A percentile compares a stretch with the other conserved stretches of the same genome.
These are phyloP conservation scores for Caryopteris hybrid DNA, from an alignment of 305 asterid genomes.

Conservation along the genomic window DNA sequence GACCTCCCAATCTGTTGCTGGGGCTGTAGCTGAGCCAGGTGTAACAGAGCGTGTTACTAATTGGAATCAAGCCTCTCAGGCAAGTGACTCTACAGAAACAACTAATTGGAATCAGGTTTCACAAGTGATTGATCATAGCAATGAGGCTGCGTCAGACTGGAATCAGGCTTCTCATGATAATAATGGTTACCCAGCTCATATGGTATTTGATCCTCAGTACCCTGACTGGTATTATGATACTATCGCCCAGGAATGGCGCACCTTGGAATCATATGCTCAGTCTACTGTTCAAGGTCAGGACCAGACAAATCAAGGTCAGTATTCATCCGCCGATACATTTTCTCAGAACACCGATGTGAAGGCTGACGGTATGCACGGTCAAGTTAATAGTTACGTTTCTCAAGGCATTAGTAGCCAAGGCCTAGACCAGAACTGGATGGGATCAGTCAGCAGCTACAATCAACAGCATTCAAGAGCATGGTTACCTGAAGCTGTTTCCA, in stretches of 20 bases:
- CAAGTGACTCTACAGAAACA: slow-evolving; percentile 27
- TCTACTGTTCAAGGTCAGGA: slow-evolving; percentile 41
- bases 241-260: slow-evolving; percentile 65
- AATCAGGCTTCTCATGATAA: slow-evolving; percentile 49
- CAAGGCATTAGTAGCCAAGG: slow-evolving; percentile 44
- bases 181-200: slow-evolving; percentile 75
- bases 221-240: slow-evolving; percentile 95
- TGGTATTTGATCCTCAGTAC: slow-evolving; percentile 90
- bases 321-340: slow-evolving; percentile 27
- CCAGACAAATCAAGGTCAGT: slow-evolving; percentile 45
- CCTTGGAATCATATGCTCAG: slow-evolving; percentile 57
- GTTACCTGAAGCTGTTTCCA: slow-evolving; percentile 39
- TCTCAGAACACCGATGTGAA: slow-evolving; percentile 36
- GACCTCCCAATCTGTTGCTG: slow-evolving; percentile 51
- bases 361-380: slow-evolving; percentile 24
- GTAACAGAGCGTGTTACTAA: slow-evolving; percentile 48
- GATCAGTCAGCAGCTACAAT: slow-evolving; percentile 41
- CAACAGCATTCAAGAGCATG: slow-evolving; percentile 39
- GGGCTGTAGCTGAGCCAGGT: slow-evolving; percentile 50
- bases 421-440: slow-evolving; percentile 45
- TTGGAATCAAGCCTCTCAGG: slow-evolving; percentile 55
- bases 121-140: slow-evolving; percentile 31
- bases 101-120: slow-evolving; percentile 53
- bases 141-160: slow-evolving; percentile 44
- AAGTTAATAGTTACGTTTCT: slow-evolving; percentile 32